phyloP scores from a whole-genome alignment of 1,139 yeast species.

The Diutina pseudorugosa region DNA sequence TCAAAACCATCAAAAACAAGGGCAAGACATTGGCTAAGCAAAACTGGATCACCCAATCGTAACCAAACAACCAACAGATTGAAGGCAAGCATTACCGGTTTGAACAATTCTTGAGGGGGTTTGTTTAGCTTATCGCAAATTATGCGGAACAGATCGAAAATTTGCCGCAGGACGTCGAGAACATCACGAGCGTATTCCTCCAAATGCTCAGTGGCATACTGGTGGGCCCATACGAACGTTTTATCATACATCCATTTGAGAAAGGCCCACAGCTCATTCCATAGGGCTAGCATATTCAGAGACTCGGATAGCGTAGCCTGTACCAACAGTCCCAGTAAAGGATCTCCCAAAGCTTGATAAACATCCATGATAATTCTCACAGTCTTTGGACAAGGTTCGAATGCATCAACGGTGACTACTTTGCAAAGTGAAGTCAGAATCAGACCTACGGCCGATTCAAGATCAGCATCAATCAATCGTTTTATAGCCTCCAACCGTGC shows the following conservation, averaged over 20 bases:
- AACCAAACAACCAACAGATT: conserved; percentile 65
- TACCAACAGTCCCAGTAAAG: conserved; percentile 39
- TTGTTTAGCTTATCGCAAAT: conserved; percentile 14
- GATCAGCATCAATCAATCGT: conserved; percentile 33
- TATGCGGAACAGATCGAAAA: conserved; percentile 53
- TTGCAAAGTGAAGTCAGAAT: conserved; percentile 33
- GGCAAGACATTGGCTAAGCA: conserved; percentile 63
- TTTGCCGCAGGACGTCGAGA: conserved; percentile 59
- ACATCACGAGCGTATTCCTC: conserved; percentile 82
- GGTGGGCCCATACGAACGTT: conserved; percentile 64
- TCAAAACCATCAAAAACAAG: conserved; percentile 58
- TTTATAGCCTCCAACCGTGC: conserved; percentile 57
- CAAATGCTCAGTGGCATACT: conserved; percentile 43
- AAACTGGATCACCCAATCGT: conserved; percentile 64
- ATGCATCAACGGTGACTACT: conserved; percentile 38
- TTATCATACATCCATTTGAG: conserved; percentile 54
- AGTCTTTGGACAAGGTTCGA: conserved; percentile 67
- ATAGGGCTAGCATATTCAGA: conserved; percentile 25
- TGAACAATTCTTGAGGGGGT: conserved; percentile 12
- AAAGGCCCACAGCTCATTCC: conserved; percentile 66
- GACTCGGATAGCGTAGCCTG: conserved; percentile 6
- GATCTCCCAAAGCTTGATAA: conserved; percentile 49
- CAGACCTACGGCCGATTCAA: conserved; percentile 33
- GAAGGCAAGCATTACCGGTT: conserved; percentile 37
- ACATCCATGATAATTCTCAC: conserved; percentile 70